phyloP scores from a whole-genome alignment of 352 stramenopile species.

The Peronosclerospora sorghi region DNA sequence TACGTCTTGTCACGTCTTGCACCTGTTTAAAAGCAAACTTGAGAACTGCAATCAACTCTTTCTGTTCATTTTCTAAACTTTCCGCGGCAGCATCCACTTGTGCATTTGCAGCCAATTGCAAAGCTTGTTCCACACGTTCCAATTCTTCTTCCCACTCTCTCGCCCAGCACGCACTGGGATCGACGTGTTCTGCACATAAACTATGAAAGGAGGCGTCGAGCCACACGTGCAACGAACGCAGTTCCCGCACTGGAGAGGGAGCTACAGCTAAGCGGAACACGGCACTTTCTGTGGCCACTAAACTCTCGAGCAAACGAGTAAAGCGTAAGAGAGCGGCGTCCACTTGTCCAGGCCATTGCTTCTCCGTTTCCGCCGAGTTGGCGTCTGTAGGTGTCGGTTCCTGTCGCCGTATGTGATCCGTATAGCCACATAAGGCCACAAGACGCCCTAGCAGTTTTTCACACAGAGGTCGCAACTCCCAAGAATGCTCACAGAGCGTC shows the following conservation, averaged over 20 bases:
- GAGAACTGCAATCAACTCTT: conserved; percentile 38
- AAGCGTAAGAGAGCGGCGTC: conserved; percentile 22
- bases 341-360: conserved; percentile 16
- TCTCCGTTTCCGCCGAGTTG: conserved; percentile 4
- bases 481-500: conserved; percentile 15
- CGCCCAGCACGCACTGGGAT: conserved; percentile 34
- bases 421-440: conserved; percentile 20
- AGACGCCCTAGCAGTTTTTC: conserved; percentile 23
- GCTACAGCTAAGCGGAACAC: conserved; percentile 29
- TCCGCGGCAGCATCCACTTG: conserved; percentile 17
- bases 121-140: conserved; percentile 31
- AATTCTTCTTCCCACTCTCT: conserved; percentile 33
- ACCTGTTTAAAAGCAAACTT: conserved; percentile 38
- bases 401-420: conserved; percentile 17
- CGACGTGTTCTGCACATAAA: conserved; percentile 32
- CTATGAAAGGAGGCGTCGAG: conserved; percentile 27
- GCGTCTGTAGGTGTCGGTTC: conserved; percentile 5
- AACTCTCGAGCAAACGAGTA: conserved; percentile 18
- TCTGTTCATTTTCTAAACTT: conserved; percentile 14
- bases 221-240: conserved; percentile 27
- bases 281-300: conserved; percentile 16
- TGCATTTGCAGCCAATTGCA: conserved; percentile 22
- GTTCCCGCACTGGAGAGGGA: conserved; percentile 18
- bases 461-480: conserved; percentile 26
- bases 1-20: conserved; percentile 11